These are phyloP conservation scores for Babesia divergens DNA, from an alignment of 169 alveolate genomes.

Conservation along the genomic window DNA sequence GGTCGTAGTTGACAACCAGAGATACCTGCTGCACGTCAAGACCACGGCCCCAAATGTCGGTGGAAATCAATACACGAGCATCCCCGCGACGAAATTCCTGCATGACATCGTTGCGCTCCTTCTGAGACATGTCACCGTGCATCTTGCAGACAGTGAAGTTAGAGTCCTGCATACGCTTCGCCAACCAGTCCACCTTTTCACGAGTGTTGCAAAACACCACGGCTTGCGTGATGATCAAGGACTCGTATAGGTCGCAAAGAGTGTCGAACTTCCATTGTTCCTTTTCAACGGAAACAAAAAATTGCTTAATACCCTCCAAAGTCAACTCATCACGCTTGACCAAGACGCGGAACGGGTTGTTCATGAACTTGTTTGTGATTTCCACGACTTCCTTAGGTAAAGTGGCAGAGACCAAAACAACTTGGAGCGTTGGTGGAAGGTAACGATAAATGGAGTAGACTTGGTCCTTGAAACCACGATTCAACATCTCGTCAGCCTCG, in stretches of 20 bases:
- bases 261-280: conserved; percentile 99
- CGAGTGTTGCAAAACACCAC: conserved; percentile 98
- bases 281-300: conserved; percentile 95
- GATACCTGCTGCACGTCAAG: conserved; percentile 98
- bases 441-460: conserved; percentile 94
- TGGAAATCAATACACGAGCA: conserved; percentile 94
- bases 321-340: conserved; percentile 98
- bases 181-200: conserved; percentile 94
- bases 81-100: conserved; percentile 94
- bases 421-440: conserved; percentile 94
- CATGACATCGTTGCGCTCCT: conserved; percentile 96
- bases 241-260: conserved; percentile 96
- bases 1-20: conserved; percentile 96
- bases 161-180: conserved; percentile 95
- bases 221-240: conserved; percentile 97
- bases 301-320: conserved; percentile 97
- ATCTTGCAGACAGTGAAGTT: conserved; percentile 94
- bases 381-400: conserved; percentile 96
- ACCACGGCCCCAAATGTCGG: conserved; percentile 99
- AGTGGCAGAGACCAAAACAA: conserved; percentile 97
- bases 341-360: conserved; percentile 95
- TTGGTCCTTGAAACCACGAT: conserved; percentile 95
- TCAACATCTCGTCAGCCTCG: conserved; percentile 99
- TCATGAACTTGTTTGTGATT: conserved; percentile 96
- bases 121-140: conserved; percentile 98